Percentiles rank a stretch among this genome's conserved stretches.
These are phyloP conservation scores for Angophora floribunda DNA, from an alignment of 345 rosid species.

Conservation along the genomic window DNA sequence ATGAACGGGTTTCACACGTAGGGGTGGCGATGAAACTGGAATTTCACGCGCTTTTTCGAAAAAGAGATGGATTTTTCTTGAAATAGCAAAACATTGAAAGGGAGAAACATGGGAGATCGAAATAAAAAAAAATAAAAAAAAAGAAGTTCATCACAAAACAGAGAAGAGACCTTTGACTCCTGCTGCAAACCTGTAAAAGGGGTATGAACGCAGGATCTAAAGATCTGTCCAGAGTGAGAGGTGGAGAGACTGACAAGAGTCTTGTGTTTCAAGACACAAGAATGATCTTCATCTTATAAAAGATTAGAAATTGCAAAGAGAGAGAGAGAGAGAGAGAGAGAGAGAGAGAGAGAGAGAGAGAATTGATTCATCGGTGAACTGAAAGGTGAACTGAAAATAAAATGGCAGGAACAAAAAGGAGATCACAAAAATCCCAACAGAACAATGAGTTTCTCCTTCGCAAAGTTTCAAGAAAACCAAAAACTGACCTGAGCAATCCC, in stretches of 20 bases:
- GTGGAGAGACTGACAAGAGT: not conserved
- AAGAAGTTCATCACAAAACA: not conserved
- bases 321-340: not conserved
- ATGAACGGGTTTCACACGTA: not conserved
- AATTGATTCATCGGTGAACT: not conserved
- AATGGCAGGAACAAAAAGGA: not conserved
- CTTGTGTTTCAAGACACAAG: not conserved
- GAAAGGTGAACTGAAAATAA: not conserved
- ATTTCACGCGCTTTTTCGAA: not conserved
- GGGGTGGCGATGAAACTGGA: not conserved
- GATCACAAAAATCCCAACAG: not conserved
- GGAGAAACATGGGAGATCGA: not conserved
- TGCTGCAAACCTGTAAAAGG: not conserved
- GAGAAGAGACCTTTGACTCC: not conserved
- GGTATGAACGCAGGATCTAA: not conserved
- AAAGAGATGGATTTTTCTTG: not conserved
- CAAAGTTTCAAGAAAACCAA: not conserved
- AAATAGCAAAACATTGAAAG: not conserved
- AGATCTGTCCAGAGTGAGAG: not conserved
- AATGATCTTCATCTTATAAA: not conserved
- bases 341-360: not conserved
- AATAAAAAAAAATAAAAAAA: not conserved
- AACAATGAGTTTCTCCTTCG: not conserved
- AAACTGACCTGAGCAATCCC: conserved; percentile 47
- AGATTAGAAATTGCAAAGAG: not conserved